These are phyloP conservation scores for Nakazawaea ambrosiae DNA, from an alignment of 805 yeast genomes.

Conservation along the genomic window DNA sequence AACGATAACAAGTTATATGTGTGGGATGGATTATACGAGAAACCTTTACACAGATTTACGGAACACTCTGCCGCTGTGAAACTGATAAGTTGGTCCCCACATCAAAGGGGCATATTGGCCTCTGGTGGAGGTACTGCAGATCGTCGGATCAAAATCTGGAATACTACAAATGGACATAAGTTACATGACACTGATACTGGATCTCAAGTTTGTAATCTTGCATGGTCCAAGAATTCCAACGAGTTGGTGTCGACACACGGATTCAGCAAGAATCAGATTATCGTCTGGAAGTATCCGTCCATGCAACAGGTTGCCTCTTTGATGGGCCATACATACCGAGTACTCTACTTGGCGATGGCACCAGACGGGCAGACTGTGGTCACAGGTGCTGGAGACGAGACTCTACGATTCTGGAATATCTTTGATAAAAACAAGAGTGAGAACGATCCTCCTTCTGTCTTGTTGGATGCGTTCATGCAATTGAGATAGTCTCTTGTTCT, in stretches of 20 bases:
- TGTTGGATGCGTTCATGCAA: slow-evolving; percentile 70
- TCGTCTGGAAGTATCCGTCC: slow-evolving; percentile 89
- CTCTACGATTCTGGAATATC: slow-evolving; percentile 90
- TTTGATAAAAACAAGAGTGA: slow-evolving; percentile 70
- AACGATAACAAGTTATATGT: slow-evolving; percentile 83
- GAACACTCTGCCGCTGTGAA: slow-evolving; percentile 95
- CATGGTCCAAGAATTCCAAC: slow-evolving; percentile 88
- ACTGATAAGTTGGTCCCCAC: slow-evolving; percentile 97
- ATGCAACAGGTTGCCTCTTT: slow-evolving; percentile 91
- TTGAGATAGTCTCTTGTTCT: slow-evolving; percentile 35
- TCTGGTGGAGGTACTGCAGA: slow-evolving; percentile 98
- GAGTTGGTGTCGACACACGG: slow-evolving; percentile 96
- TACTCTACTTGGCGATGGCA: slow-evolving; percentile 78
- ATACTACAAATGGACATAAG: slow-evolving; percentile 69
- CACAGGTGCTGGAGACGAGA: slow-evolving; percentile 98
- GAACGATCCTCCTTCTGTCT: slow-evolving; percentile 51
- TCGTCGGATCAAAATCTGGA: slow-evolving; percentile 86
- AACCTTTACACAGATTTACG: slow-evolving; percentile 65
- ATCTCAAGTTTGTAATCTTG: slow-evolving; percentile 89
- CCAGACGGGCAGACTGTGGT: slow-evolving; percentile 97
- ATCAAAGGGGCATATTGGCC: slow-evolving; percentile 87
- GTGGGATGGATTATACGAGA: slow-evolving; percentile 73
- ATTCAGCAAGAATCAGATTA: slow-evolving; percentile 81
- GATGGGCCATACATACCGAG: slow-evolving; percentile 92
- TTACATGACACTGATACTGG: slow-evolving; percentile 87